phyloP scores from a whole-genome alignment of 352 stramenopile genomes.

The Phytophthora agathidicida region DNA sequence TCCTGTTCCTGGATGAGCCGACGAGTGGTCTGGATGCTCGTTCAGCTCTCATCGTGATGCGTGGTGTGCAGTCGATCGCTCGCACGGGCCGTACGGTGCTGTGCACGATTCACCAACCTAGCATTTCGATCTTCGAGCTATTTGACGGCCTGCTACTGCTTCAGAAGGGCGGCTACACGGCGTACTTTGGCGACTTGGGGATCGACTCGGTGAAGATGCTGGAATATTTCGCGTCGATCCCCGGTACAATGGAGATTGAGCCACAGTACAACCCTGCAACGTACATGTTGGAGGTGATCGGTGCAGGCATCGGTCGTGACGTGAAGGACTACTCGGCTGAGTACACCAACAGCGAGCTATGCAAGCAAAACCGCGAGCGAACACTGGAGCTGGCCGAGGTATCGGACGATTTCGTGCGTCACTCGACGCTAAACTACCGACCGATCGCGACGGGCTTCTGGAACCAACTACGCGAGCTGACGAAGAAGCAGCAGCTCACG shows the following conservation, averaged over 20 bases:
- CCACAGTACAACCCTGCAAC: constrained; percentile 23
- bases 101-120: constrained; percentile 64
- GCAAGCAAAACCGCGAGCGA: constrained; percentile 31
- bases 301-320: constrained; percentile 19
- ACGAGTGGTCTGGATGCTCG: constrained; percentile 90
- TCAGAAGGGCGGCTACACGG: constrained; percentile 51
- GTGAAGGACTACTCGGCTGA: constrained; percentile 21
- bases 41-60: constrained; percentile 89
- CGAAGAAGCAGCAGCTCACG: constrained; percentile 48
- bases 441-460: constrained; percentile 46
- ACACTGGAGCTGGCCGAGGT: constrained; percentile 23
- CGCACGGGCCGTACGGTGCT: constrained; percentile 90
- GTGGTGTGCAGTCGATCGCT: constrained; percentile 81
- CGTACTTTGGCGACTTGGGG: constrained; percentile 91
- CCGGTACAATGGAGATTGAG: constrained; percentile 46
- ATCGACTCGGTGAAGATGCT: constrained; percentile 83
- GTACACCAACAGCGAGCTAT: constrained; percentile 17
- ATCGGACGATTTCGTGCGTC: constrained; percentile 34
- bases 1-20: constrained; percentile 94
- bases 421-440: constrained; percentile 53
- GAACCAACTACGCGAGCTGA: constrained; percentile 44
- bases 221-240: constrained; percentile 87
- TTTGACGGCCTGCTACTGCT: constrained; percentile 92
- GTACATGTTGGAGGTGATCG: constrained; percentile 19
- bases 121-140: constrained; percentile 90